Conservation (phyloP, 192 early-diverging fungal genomes). For the Dimargaris cristalligena region DNA sequence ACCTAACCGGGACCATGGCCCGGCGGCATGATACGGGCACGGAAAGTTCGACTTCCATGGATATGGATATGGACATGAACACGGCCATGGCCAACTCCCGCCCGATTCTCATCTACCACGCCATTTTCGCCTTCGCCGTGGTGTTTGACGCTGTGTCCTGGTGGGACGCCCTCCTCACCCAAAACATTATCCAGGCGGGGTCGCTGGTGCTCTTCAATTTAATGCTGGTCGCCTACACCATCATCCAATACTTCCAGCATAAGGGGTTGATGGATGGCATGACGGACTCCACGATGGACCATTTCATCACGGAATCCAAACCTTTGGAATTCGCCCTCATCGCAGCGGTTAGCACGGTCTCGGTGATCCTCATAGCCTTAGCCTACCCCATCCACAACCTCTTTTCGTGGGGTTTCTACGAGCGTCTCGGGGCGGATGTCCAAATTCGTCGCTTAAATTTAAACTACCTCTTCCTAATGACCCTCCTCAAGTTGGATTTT, state of each 20-base stretch:
- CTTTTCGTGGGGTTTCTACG: constrained; percentile 69
- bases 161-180: background rate
- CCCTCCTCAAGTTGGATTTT: constrained; percentile 65
- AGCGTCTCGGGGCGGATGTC: constrained; percentile 65
- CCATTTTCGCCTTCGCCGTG: background rate
- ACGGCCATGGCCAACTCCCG: background rate
- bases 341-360: background rate
- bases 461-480: constrained; percentile 58
- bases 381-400: constrained; percentile 37
- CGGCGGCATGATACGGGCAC: background rate
- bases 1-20: background rate
- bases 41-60: too few relatives aligned
- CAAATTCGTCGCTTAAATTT: constrained; percentile 57
- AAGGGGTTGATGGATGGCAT: background rate
- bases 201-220: background rate
- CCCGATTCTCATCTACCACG: background rate
- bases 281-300: background rate
- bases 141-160: background rate
- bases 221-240: background rate
- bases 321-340: background rate
- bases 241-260: background rate
- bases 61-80: too few relatives aligned
- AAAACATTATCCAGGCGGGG: background rate
- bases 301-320: too few relatives aligned
- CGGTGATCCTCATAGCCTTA: background rate